Evolutionary conservation across 192 early-diverging fungal species (phyloP).

Genomic region (Coemansia sp.): DNA sequence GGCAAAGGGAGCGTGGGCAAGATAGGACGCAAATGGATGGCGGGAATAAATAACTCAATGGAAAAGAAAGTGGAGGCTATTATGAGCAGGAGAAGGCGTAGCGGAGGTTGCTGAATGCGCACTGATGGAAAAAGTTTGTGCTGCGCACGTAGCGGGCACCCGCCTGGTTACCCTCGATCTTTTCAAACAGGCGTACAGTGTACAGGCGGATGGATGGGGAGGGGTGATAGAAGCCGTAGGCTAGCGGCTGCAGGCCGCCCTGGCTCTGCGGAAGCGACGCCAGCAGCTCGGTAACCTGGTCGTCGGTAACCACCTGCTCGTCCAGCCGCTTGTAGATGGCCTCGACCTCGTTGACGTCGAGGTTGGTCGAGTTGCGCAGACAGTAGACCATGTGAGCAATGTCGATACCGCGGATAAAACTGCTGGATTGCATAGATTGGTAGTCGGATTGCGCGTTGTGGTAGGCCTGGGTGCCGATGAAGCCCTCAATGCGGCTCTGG

Average conservation of each 20-base stretch:
- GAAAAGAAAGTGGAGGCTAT: not conserved
- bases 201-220: constrained; percentile 61
- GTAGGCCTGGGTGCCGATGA: constrained; percentile 73
- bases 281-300: constrained; percentile 74
- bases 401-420: constrained; percentile 65
- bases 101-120: constrained; percentile 50
- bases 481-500: constrained; percentile 81
- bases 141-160: constrained; percentile 47
- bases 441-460: constrained; percentile 63
- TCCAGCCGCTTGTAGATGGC: constrained; percentile 67
- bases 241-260: constrained; percentile 78
- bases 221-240: constrained; percentile 75
- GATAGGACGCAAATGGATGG: constrained; percentile 5
- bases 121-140: constrained; percentile 53
- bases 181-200: constrained; percentile 68
- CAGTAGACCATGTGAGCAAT: constrained; percentile 64
- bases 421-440: constrained; percentile 51
- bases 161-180: constrained; percentile 64
- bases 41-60: constrained; percentile 6
- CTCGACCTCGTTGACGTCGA: constrained; percentile 60
- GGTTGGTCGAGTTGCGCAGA: constrained; percentile 51
- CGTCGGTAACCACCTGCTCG: constrained; percentile 63
- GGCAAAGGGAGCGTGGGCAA: not conserved
- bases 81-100: constrained; percentile 34
- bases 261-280: constrained; percentile 70